A percentile compares a stretch with the other conserved stretches of the same genome.
These are phyloP conservation scores for Candida maesae DNA, from an alignment of 805 yeast genomes.

Conservation along the genomic window DNA sequence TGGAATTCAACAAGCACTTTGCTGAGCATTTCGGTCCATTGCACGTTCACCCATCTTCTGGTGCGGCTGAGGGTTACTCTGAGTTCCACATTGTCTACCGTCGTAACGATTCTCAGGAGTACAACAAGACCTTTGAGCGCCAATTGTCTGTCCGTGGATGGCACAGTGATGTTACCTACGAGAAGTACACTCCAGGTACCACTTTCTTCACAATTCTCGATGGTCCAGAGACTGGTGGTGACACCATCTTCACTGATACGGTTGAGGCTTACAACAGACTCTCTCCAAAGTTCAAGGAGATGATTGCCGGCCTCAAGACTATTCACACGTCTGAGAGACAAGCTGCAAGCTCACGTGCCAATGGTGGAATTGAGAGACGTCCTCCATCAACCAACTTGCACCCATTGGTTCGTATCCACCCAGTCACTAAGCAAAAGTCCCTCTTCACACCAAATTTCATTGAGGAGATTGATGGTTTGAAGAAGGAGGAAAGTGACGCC, in stretches of 20 bases:
- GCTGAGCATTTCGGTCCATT: constrained; percentile 66
- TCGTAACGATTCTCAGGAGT: constrained; percentile 35
- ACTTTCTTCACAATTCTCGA: constrained; percentile 66
- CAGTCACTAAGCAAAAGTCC: constrained; percentile 61
- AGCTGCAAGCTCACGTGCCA: constrained; percentile 49
- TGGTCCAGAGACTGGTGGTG: constrained; percentile 66
- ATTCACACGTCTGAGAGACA: constrained; percentile 70
- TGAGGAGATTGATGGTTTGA: constrained; percentile 65
- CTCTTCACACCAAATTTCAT: constrained; percentile 60
- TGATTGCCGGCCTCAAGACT: constrained; percentile 59
- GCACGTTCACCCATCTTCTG: constrained; percentile 73
- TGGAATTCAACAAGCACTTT: constrained; percentile 44
- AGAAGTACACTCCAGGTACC: constrained; percentile 66
- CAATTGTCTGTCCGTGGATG: constrained; percentile 34
- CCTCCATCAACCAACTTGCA: constrained; percentile 55
- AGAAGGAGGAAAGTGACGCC: constrained; percentile 64
- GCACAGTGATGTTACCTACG: constrained; percentile 77
- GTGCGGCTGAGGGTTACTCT: constrained; percentile 57
- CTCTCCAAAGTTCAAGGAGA: constrained; percentile 58
- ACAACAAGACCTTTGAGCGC: constrained; percentile 27
- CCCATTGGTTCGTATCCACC: constrained; percentile 70
- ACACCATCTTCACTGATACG: constrained; percentile 72
- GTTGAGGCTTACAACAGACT: constrained; percentile 68
- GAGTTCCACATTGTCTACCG: constrained; percentile 62
- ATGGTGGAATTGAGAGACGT: constrained; percentile 66